phyloP scores from a whole-genome alignment of 176 grass and related monocot species.

The Luzula sylvatica region DNA sequence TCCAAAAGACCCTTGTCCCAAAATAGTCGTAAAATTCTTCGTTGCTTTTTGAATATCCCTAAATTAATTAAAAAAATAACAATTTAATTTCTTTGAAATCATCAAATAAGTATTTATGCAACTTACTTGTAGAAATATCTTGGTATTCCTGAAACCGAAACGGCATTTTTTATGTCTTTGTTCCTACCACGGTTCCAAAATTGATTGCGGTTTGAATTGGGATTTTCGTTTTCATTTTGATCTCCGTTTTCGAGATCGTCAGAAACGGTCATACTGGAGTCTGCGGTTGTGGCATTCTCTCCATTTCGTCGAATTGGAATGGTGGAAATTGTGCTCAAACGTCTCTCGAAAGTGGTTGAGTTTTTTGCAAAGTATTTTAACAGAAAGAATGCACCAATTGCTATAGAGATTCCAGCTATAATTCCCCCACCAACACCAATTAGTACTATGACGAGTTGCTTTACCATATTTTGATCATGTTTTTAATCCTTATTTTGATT shows the following conservation, averaged over 20 bases:
- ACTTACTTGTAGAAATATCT: constrained; percentile 85
- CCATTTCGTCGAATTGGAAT: constrained; percentile 36
- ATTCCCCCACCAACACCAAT: constrained; percentile 40
- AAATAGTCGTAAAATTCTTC: constrained; percentile 78
- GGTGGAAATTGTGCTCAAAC: constrained; percentile 26
- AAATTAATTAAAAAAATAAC: constrained; percentile 15
- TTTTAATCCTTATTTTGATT: neutral
- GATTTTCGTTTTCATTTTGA: neutral
- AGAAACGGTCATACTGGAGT: constrained; percentile 65
- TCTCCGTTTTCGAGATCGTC: constrained; percentile 37
- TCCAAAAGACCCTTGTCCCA: constrained; percentile 93
- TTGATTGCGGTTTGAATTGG: constrained; percentile 21
- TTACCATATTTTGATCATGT: constrained; percentile 28
- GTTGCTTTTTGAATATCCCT: constrained; percentile 95
- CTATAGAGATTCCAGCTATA: constrained; percentile 27
- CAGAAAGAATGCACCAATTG: constrained; percentile 28
- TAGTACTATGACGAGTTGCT: constrained; percentile 10
- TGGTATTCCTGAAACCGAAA: constrained; percentile 59
- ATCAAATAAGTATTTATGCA: constrained; percentile 1
- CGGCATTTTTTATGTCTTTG: constrained; percentile 21
- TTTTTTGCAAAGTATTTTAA: constrained; percentile 43
- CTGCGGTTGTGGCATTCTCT: constrained; percentile 21
- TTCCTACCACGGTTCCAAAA: constrained; percentile 27
- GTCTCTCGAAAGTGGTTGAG: constrained; percentile 5
- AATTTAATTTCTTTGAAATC: no score